Percentiles rank a stretch among this genome's conserved stretches.
These are phyloP conservation scores for Rhizophagus clarus DNA, from an alignment of 192 early-diverging fungal genomes.

Conservation along the genomic window DNA sequence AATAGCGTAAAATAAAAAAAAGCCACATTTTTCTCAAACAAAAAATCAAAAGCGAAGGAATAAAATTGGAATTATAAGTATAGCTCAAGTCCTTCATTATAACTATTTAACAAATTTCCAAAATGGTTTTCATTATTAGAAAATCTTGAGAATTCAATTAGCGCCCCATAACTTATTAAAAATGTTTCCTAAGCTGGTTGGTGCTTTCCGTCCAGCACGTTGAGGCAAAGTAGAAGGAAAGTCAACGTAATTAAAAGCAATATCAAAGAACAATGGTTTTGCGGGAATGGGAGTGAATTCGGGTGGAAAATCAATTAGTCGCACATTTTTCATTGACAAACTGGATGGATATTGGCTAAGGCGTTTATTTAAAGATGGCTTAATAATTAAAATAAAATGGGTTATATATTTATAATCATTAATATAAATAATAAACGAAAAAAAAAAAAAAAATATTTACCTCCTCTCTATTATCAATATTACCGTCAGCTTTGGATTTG, in stretches of 20 bases:
- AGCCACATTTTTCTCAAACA: too few relatives aligned
- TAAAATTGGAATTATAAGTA: too few relatives aligned
- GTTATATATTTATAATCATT: not conserved
- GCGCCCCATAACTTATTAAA: slow-evolving; percentile 16
- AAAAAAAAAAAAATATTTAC: not conserved
- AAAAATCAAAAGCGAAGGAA: too few relatives aligned
- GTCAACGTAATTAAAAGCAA: slow-evolving; percentile 70
- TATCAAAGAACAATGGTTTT: slow-evolving; percentile 82
- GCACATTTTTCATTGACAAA: slow-evolving; percentile 42
- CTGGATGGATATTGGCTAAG: slow-evolving; percentile 57
- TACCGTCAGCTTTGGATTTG: not conserved
- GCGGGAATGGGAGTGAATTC: slow-evolving; percentile 59
- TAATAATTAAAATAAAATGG: slow-evolving; percentile 15
- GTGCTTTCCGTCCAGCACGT: slow-evolving; percentile 18
- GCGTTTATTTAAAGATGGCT: slow-evolving; percentile 55
- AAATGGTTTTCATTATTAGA: too few relatives aligned
- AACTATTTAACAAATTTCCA: too few relatives aligned
- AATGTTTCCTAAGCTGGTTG: not conserved
- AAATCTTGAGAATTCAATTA: not conserved
- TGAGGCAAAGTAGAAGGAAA: slow-evolving; percentile 45
- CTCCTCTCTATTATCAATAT: slow-evolving; percentile 3
- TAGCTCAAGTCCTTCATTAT: too few relatives aligned
- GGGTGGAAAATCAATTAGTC: slow-evolving; percentile 72
- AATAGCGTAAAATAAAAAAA: too few relatives aligned
- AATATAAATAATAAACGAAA: not conserved